phyloP scores from a whole-genome alignment of 2,329 filamentous ascomycete species.

The Fonsecaea pugnacius region DNA sequence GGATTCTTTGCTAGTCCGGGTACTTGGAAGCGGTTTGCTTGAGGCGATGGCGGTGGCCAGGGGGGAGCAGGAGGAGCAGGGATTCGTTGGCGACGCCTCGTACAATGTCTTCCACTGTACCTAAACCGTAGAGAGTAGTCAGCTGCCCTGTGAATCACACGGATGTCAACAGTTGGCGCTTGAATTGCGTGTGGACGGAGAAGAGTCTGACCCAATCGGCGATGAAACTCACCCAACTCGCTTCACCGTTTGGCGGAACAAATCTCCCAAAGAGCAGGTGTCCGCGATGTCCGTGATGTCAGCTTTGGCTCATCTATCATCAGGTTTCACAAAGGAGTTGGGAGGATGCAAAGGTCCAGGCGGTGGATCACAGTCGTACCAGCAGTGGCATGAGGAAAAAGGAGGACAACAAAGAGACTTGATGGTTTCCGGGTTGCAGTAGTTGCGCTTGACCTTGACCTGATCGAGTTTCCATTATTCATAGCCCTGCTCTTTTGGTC shows the following conservation, averaged over 20 bases:
- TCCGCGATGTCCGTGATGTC: not conserved
- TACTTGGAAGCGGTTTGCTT: constrained; percentile 2
- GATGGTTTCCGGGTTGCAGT: not conserved
- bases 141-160: not conserved
- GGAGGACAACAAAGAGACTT: not conserved
- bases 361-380: constrained; percentile 8
- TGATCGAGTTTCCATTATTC: constrained; percentile 36
- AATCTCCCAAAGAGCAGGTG: not conserved
- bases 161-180: not conserved
- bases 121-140: constrained; percentile 1
- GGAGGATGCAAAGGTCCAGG: not conserved
- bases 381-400: constrained; percentile 4
- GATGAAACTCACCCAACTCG: not conserved
- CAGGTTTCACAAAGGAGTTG: not conserved
- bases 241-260: not conserved
- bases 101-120: constrained; percentile 5
- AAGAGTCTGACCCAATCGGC: not conserved
- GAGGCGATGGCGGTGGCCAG: constrained; percentile 1
- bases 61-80: not conserved
- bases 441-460: constrained; percentile 18
- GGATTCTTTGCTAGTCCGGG: constrained; percentile 11
- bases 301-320: constrained; percentile 1
- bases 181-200: not conserved
- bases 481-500: constrained; percentile 25
- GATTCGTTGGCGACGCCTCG: constrained; percentile 5